Conservation (phyloP, 2,329 filamentous ascomycete genomes). For the Epichloe typhina region DNA sequence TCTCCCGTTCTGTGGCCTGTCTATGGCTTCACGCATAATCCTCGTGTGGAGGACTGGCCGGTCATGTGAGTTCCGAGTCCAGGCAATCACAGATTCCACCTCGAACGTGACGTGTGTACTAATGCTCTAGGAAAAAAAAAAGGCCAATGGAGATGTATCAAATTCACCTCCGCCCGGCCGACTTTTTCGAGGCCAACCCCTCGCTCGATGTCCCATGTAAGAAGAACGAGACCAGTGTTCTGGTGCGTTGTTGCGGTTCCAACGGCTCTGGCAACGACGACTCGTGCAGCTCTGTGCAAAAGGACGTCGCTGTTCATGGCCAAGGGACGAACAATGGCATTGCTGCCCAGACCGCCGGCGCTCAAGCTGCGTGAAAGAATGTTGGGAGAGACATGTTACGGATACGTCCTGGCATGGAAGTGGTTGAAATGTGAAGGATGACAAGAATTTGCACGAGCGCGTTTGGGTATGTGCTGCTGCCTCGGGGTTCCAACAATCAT, state of each 20-base stretch:
- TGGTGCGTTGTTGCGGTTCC: constrained; percentile 22
- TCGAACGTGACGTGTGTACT: background rate
- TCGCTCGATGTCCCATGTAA: constrained; percentile 30
- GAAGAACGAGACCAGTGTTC: constrained; percentile 26
- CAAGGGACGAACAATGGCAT: constrained; percentile 14
- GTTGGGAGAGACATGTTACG: background rate
- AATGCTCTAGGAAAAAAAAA: constrained; percentile 10
- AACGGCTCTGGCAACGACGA: constrained; percentile 2
- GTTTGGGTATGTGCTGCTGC: background rate
- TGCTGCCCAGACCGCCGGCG: constrained; percentile 10
- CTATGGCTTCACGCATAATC: constrained; percentile 35
- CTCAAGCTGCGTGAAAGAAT: constrained; percentile 5
- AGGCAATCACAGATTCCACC: background rate
- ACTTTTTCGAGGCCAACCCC: constrained; percentile 34
- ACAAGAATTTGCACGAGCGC: background rate
- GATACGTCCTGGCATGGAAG: background rate
- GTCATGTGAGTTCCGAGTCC: constrained; percentile 29
- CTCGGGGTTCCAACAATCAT: background rate
- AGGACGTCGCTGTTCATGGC: constrained; percentile 18
- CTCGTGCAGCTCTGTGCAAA: constrained; percentile 14
- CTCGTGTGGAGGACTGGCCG: constrained; percentile 35
- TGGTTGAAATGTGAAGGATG: background rate
- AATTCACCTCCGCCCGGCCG: constrained; percentile 26
- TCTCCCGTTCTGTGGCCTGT: constrained; percentile 32
- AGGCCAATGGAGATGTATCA: constrained; percentile 35